Evolutionary conservation across 2,329 filamentous ascomycete species (phyloP), one percentile per base, ranked within the genome.

Genomic region (Fusarium sp.): DNA sequence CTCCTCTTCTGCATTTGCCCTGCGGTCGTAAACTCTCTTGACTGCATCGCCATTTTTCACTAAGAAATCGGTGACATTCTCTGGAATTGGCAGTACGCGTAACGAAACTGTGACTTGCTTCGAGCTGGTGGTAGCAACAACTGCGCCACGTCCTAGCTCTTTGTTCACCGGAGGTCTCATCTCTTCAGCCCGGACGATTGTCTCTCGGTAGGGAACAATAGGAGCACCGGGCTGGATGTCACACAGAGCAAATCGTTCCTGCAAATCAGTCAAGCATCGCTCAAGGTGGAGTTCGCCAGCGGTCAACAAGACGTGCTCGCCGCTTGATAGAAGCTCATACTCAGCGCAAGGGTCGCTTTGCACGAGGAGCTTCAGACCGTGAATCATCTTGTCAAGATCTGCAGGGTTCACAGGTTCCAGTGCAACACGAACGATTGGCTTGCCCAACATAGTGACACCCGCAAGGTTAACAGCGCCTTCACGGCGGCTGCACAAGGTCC

Each of bases 291-390:
- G 78, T 79, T 99, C 96, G 55, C 96, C 96, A 8, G 96, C 96
- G 1, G 96, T 98, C 37, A 97, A 80, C 23, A 99, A 88, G 41
- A 99, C 96, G 78, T 99, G 96, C 80, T 99, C 96, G 58, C 96
- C 96, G 71, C 91, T 97, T 58, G 91, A 87, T 53, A 98, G 91
- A 51, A 97, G 93, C 77, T 98, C 94, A 73, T 99, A 99, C 77
- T 97, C 91, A 15, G 95, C 96, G 74, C 96, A 98, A 0, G 96
- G 95, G 74, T 99, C 96, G 73, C 94, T 97, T 76, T 97, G 94
- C 33, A 97, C 94, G 1, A 99, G 88, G 18, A 99, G 83, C 66
- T 90, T 90, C 53, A 99, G 83, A 0, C 96, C 96, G 8, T 88
- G 86, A 58, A 99, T 94, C 94, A 99, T 97, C 81, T 97, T 97